A percentile compares a stretch with the other conserved stretches of the same genome.
Conservation (phyloP, 495 filamentous ascomycete species). For the Viridothelium virens region DNA sequence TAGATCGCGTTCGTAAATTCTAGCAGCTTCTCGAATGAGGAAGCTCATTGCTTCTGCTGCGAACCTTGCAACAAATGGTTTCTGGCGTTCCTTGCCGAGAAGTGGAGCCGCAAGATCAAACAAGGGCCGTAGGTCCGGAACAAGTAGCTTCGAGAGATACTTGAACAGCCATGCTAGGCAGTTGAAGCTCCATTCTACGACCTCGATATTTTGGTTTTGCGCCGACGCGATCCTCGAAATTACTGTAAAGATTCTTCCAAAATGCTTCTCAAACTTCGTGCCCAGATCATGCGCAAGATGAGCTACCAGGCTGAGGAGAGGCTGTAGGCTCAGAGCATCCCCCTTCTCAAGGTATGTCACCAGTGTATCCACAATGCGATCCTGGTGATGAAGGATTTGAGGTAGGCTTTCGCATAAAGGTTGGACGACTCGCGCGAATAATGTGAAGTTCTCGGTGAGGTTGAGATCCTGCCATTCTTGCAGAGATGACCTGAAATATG, state of each 20-base stretch:
- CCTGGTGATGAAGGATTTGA: constrained; percentile 80
- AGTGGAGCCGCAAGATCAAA: constrained; percentile 76
- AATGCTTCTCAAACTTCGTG: constrained; percentile 79
- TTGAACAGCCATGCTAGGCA: constrained; percentile 96
- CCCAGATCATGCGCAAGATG: constrained; percentile 91
- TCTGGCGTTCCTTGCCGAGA: constrained; percentile 73
- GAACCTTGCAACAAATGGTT: constrained; percentile 77
- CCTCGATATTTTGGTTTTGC: constrained; percentile 59
- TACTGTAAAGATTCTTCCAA: constrained; percentile 59
- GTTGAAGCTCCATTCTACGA: constrained; percentile 93
- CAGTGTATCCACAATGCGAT: constrained; percentile 71
- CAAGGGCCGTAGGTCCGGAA: constrained; percentile 74
- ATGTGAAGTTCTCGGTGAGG: constrained; percentile 66
- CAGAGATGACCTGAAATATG: constrained; percentile 73
- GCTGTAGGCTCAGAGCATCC: constrained; percentile 71
- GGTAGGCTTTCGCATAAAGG: constrained; percentile 81
- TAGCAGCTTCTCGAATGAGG: constrained; percentile 76
- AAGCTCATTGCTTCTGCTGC: constrained; percentile 94
- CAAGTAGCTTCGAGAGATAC: constrained; percentile 78
- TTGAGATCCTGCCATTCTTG: constrained; percentile 89
- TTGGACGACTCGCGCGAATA: constrained; percentile 62
- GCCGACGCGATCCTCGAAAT: constrained; percentile 54
- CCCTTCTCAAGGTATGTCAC: constrained; percentile 67
- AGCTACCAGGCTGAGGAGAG: constrained; percentile 71
- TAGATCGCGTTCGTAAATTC: constrained; percentile 62